Evolutionary conservation across 371 early-diverging fungal genomes (phyloP).

Genomic region (Smittium culicis): DNA sequence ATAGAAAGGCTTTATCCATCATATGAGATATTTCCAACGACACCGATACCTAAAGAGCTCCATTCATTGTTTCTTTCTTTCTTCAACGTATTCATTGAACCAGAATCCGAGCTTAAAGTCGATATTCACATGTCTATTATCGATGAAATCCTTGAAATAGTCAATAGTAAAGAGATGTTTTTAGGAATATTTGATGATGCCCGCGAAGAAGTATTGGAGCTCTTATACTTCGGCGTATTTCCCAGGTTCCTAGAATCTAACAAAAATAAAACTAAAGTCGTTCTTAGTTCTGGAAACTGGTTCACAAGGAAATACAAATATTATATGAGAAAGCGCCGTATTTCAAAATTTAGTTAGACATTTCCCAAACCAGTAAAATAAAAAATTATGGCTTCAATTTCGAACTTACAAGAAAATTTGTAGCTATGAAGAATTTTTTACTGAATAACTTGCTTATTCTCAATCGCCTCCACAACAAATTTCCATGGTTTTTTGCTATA

Average conservation of each 20-base stretch:
- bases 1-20: slow-evolving; percentile 1
- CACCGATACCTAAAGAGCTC: not conserved
- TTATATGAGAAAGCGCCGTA: too few relatives aligned
- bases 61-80: not conserved
- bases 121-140: not conserved
- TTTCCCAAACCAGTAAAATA: too few relatives aligned
- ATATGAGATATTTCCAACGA: not conserved
- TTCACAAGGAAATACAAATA: too few relatives aligned
- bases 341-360: too few relatives aligned
- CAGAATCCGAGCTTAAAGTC: not conserved
- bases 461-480: too few relatives aligned
- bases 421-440: too few relatives aligned
- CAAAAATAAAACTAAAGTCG: too few relatives aligned
- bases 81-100: slow-evolving; percentile 4
- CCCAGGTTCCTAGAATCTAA: not conserved
- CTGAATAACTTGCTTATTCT: too few relatives aligned
- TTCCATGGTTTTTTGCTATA: too few relatives aligned
- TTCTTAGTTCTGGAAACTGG: too few relatives aligned
- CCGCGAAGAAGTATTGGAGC: not conserved
- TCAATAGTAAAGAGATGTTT: not conserved
- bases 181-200: slow-evolving; percentile 8
- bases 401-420: too few relatives aligned
- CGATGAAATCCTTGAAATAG: not conserved
- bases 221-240: slow-evolving; percentile 8
- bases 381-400: too few relatives aligned